These are phyloP conservation scores for Monilinia laxa DNA, from an alignment of 2,329 filamentous ascomycete species.

Conservation along the genomic window DNA sequence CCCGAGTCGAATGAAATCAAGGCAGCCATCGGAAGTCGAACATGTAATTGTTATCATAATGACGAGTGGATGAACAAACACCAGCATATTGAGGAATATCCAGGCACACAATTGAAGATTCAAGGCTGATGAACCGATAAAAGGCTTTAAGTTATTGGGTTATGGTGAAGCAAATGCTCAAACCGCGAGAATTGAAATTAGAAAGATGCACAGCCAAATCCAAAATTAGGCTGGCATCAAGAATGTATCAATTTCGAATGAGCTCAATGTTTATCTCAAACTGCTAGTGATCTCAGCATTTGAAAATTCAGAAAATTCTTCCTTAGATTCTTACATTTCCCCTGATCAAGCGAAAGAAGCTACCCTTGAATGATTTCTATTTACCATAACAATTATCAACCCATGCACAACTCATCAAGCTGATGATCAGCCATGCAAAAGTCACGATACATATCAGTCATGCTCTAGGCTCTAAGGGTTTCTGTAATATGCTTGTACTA, in stretches of 20 bases:
- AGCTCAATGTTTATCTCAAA: background rate
- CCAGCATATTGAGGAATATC: background rate
- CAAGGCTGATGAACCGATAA: no score
- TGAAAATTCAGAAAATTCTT: background rate
- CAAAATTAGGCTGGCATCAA: background rate
- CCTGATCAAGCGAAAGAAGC: background rate
- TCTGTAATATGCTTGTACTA: background rate
- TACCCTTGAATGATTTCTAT: background rate
- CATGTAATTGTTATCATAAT: background rate
- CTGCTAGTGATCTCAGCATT: background rate
- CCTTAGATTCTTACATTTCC: no score
- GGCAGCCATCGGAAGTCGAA: background rate
- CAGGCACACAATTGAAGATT: background rate
- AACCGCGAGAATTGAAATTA: background rate
- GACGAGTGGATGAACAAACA: background rate
- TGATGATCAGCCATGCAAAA: conserved; percentile 1
- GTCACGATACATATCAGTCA: conserved; percentile 2
- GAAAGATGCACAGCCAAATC: background rate
- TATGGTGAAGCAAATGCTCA: background rate
- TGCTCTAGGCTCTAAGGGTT: background rate
- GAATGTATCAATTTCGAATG: background rate
- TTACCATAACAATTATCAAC: background rate
- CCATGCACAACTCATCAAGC: background rate
- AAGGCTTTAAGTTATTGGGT: background rate
- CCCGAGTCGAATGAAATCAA: background rate